phyloP scores from a whole-genome alignment of 2,329 filamentous ascomycete genomes.

The Cordyceps cateniannulata region DNA sequence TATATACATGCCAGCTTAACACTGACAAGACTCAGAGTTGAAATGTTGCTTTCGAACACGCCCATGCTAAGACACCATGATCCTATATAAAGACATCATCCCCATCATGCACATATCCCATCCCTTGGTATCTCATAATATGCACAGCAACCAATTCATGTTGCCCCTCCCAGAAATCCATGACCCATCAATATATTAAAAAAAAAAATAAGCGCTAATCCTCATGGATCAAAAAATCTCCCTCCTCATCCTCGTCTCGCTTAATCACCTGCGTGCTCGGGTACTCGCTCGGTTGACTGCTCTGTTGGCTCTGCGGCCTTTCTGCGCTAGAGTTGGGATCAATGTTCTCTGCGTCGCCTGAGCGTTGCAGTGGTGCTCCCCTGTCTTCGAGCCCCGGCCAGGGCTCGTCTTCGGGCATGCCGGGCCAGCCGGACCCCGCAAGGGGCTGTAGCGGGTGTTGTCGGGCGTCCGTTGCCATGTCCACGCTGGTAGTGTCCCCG shows the following conservation, averaged over 20 bases:
- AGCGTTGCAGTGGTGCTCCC: constrained; percentile 21
- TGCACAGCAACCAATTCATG: not conserved
- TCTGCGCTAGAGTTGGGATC: constrained; percentile 33
- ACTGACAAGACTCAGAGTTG: not conserved
- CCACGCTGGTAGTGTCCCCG: constrained; percentile 21
- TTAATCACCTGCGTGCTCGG: constrained; percentile 43
- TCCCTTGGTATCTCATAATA: not conserved
- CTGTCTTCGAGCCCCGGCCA: constrained; percentile 51
- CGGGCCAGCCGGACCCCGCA: constrained; percentile 19
- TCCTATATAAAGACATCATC: not conserved
- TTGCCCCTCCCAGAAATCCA: too few relatives aligned
- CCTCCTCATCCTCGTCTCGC: constrained; percentile 23
- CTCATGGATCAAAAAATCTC: constrained; percentile 34
- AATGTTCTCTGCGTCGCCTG: constrained; percentile 42
- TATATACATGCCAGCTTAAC: not conserved
- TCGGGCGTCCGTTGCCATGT: constrained; percentile 22
- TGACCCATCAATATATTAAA: not conserved
- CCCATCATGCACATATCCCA: not conserved
- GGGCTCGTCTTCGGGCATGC: constrained; percentile 46
- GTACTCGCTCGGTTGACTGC: constrained; percentile 51
- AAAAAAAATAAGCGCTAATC: constrained; percentile 21
- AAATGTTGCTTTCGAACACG: not conserved
- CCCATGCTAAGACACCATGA: not conserved
- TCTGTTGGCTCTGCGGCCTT: constrained; percentile 32
- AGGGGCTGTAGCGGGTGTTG: constrained; percentile 19